phyloP scores from a whole-genome alignment of 1,284 basidiomycete genomes.

The Phlebopus sp. region DNA sequence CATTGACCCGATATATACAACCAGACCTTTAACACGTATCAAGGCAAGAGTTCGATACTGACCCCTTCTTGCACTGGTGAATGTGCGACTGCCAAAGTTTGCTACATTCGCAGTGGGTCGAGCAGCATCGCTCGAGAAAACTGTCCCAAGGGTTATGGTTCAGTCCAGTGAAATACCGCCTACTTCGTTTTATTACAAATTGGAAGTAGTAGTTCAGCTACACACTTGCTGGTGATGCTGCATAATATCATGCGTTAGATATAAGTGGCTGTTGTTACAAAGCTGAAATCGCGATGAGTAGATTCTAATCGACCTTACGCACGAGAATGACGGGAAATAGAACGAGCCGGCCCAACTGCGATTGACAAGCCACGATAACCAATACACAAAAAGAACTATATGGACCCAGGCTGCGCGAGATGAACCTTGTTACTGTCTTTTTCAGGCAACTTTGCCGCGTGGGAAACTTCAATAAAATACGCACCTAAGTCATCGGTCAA shows the following conservation, averaged over 20 bases:
- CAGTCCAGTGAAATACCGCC: slow-evolving; percentile 49
- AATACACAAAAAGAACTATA: no score
- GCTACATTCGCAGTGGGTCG: slow-evolving; percentile 77
- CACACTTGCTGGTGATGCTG: slow-evolving; percentile 71
- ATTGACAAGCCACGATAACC: no score
- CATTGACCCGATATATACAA: slow-evolving; percentile 12
- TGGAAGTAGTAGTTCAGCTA: no score
- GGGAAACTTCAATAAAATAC: no score
- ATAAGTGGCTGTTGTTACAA: slow-evolving; percentile 20
- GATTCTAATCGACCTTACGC: neutral
- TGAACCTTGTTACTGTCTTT: no score
- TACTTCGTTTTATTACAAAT: no score
- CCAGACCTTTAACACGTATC: slow-evolving; percentile 66
- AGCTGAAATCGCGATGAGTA: slow-evolving; percentile 2
- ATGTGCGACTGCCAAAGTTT: slow-evolving; percentile 69
- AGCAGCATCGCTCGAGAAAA: slow-evolving; percentile 54
- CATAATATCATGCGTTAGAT: slow-evolving; percentile 65
- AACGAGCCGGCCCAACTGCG: no score
- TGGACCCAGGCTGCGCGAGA: no score
- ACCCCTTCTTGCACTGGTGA: slow-evolving; percentile 56
- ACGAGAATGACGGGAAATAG: no score
- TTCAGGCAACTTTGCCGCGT: no score
- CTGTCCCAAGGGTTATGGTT: slow-evolving; percentile 62
- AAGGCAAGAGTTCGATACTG: slow-evolving; percentile 65
- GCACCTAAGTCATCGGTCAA: no score